Percentiles rank a stretch among this genome's conserved stretches.
These are phyloP conservation scores for Onygena corvina DNA, from an alignment of 2,329 filamentous ascomycete genomes.

Conservation along the genomic window DNA sequence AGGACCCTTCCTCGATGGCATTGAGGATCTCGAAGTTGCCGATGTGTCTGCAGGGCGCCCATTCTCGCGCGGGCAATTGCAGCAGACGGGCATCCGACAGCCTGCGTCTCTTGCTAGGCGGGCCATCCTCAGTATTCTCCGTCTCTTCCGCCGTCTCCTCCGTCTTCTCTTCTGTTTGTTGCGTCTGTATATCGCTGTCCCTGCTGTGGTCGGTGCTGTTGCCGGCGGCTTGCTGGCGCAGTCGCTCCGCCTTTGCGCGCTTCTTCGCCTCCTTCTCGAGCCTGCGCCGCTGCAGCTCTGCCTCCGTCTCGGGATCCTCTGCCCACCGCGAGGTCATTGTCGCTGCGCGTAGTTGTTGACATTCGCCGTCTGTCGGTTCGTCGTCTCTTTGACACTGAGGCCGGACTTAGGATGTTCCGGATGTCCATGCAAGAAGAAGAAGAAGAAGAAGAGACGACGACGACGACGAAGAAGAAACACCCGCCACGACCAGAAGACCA, in stretches of 20 bases:
- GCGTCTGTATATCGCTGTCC: background rate
- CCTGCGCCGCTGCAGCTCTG: conserved; percentile 56
- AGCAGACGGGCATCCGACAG: conserved; percentile 55
- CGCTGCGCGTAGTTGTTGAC: background rate
- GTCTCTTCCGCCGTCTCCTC: conserved; percentile 5
- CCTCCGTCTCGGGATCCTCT: conserved; percentile 64
- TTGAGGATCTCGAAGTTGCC: conserved; percentile 87
- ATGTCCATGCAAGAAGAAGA: too few relatives aligned
- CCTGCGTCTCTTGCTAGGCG: conserved; percentile 49
- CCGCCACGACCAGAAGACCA: background rate
- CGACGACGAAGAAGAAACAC: background rate
- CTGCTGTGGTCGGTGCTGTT: conserved; percentile 27
- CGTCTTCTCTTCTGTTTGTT: conserved; percentile 5
- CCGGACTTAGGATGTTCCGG: conserved; percentile 3
- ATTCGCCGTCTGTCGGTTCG: background rate
- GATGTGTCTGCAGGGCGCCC: conserved; percentile 63
- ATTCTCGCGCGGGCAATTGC: conserved; percentile 56
- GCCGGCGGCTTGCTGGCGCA: conserved; percentile 47
- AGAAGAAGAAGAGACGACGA: too few relatives aligned
- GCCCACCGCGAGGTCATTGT: conserved; percentile 67
- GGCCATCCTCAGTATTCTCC: conserved; percentile 19
- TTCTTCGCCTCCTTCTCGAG: conserved; percentile 83
- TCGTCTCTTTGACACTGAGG: background rate
- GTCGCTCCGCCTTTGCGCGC: conserved; percentile 69
- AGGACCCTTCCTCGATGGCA: conserved; percentile 93